Base-by-base conservation (phyloP, 805 yeast species). In the Suhomyces sp. region DNA sequence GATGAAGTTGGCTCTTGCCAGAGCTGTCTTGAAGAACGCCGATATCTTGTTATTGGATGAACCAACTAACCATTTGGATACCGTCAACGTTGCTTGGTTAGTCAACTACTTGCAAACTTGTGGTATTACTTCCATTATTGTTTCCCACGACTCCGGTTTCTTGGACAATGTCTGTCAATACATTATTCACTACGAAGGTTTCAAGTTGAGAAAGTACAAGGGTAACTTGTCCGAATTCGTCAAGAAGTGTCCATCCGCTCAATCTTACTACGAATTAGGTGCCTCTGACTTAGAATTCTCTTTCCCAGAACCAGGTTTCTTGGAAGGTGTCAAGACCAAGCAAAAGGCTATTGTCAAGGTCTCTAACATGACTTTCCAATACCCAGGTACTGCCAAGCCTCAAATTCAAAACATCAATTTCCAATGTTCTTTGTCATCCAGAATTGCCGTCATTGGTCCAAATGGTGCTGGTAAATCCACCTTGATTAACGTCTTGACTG, bases 381-480 rank as follows among this genome's bases (percentile, higher is more conserved):
- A 94, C 83, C 97, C 96, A 77, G 99, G 99, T 84, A 93, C 99
- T 63, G 55, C 87, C 65, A 91, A 89, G 81, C 99, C 99, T 68
- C 99, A 94, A 84, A 82, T 94, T 67, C 57, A 73, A 54, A 91
- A 89, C 79, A 86, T 94, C 66, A 86, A 86, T 77, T 94, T 94
- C 97, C 98, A 94, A 84, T 91, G 97, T 85, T 94, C 99, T 60
- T 83, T 94, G 73, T 93, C 98, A 58, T 93, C 99, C 46, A 93
- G 99, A 87, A 94, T 94, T 89, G 99, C 99, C 66, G 98, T 94
- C 75, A 93, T 94, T 82, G 99, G 99, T 79, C 99, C 99, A 79
- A 94, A 94, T 80, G 99, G 99, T 89, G 99, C 99, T 74, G 99
- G 99, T 87, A 94, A 94, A 80, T 93, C 99, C 61, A 94, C 99